Conservation (phyloP, 2,329 filamentous ascomycete genomes). For the Tolypocladium tundrense region DNA sequence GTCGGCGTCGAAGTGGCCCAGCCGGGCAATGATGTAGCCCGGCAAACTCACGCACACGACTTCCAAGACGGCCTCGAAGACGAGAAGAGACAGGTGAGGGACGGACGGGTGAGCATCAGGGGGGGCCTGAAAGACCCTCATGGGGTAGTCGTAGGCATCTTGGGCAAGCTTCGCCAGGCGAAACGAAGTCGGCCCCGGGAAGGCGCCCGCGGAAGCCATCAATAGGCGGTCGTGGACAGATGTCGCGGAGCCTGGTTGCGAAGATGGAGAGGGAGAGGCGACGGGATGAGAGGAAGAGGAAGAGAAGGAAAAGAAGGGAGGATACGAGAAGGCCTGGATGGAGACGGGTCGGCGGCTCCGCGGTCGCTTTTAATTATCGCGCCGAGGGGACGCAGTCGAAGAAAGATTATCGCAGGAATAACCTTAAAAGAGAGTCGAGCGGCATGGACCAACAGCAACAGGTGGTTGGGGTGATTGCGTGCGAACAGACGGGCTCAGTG, state of each 20-base stretch:
- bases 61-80: slow-evolving; percentile 90
- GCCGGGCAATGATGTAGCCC: slow-evolving; percentile 81
- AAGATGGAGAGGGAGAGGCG: not conserved
- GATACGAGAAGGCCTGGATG: not conserved
- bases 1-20: slow-evolving; percentile 90
- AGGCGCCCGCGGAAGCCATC: slow-evolving; percentile 27
- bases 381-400: not conserved
- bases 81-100: slow-evolving; percentile 63
- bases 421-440: slow-evolving; percentile 6
- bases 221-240: not conserved
- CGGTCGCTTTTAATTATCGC: not conserved
- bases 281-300: not conserved
- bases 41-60: slow-evolving; percentile 92
- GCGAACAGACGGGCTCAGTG: slow-evolving; percentile 4
- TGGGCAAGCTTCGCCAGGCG: slow-evolving; percentile 28
- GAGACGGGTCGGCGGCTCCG: not conserved
- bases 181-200: slow-evolving; percentile 33
- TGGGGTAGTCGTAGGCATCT: slow-evolving; percentile 29
- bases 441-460: not conserved
- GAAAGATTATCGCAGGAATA: not conserved
- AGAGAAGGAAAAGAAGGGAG: not conserved
- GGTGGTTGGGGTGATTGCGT: not conserved
- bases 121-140: slow-evolving; percentile 28
- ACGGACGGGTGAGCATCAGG: slow-evolving; percentile 54
- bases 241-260: not conserved